phyloP scores from a whole-genome alignment of 345 rosid genomes.

The Clausena lansium region DNA sequence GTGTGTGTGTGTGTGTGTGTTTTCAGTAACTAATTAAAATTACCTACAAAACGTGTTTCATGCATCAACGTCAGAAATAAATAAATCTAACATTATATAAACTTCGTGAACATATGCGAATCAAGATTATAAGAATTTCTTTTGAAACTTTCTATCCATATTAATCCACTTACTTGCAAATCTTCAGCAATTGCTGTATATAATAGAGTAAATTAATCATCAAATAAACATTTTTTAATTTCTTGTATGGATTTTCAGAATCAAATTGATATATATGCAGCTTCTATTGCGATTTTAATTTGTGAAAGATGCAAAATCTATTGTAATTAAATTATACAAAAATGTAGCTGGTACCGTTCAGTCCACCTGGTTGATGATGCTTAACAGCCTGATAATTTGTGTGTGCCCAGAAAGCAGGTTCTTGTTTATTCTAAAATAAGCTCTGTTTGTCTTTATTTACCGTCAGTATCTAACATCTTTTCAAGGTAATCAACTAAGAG shows the following conservation, averaged over 20 bases:
- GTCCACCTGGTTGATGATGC: neutral
- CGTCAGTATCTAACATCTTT: too few relatives aligned
- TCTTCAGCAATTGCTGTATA: neutral
- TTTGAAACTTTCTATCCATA: neutral
- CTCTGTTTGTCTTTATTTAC: neutral
- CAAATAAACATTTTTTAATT: neutral
- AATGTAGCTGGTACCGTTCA: neutral
- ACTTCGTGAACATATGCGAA: neutral
- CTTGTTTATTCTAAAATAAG: neutral
- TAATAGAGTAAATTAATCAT: neutral
- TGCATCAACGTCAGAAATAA: neutral
- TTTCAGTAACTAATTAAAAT: neutral
- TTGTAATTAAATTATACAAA: neutral
- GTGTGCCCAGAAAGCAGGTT: neutral
- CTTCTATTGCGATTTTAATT: neutral
- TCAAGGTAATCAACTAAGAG: neutral
- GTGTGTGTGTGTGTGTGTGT: too few relatives aligned
- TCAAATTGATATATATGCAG: neutral
- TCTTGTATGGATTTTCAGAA: neutral
- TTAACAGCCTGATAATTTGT: neutral
- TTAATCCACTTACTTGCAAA: neutral
- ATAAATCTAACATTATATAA: too few relatives aligned
- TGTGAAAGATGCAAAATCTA: neutral
- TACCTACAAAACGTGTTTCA: conserved; percentile 2
- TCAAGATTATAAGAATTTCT: neutral